Conservation (phyloP, 768 basidiomycete genomes). For the Hygrophoropsis aurantiaca region DNA sequence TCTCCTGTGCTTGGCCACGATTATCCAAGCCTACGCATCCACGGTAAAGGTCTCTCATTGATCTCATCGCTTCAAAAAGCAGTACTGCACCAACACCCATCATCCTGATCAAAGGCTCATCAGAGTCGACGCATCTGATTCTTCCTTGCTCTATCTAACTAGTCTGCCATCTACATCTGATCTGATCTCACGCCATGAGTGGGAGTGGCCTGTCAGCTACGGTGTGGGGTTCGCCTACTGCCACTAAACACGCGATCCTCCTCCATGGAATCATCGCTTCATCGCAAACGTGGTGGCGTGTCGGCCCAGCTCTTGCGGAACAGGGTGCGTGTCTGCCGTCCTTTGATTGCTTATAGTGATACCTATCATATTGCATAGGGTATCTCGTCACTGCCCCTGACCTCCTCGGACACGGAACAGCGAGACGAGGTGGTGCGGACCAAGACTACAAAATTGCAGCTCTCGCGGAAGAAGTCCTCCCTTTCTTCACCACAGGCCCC, state of each 20-base stretch:
- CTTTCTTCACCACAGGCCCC: conserved; percentile 5
- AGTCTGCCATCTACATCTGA: too few species aligned
- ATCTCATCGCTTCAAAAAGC: too few species aligned
- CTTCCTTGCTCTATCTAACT: too few species aligned
- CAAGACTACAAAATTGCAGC: conserved; percentile 14
- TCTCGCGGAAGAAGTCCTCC: conserved; percentile 12
- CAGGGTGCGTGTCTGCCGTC: conserved; percentile 10
- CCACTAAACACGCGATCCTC: conserved; percentile 16
- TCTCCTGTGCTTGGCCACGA: too few species aligned
- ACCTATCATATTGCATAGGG: conserved; percentile 11
- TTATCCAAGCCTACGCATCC: too few species aligned
- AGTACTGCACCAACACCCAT: too few species aligned
- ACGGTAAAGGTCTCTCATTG: too few species aligned
- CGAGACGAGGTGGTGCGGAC: conserved; percentile 2
- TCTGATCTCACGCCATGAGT: background rate
- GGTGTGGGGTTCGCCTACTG: conserved; percentile 17
- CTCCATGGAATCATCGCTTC: conserved; percentile 18
- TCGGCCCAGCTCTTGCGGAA: conserved; percentile 14
- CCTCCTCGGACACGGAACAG: conserved; percentile 18
- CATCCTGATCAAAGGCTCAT: too few species aligned
- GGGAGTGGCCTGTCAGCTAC: conserved; percentile 4
- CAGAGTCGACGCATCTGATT: too few species aligned
- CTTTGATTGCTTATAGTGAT: background rate
- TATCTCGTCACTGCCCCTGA: conserved; percentile 24
- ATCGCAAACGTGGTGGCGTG: conserved; percentile 13